Percentiles rank a stretch among this genome's conserved stretches.
phyloP scores from a whole-genome alignment of 331 rosid species.

The Stylosanthes scabra region DNA sequence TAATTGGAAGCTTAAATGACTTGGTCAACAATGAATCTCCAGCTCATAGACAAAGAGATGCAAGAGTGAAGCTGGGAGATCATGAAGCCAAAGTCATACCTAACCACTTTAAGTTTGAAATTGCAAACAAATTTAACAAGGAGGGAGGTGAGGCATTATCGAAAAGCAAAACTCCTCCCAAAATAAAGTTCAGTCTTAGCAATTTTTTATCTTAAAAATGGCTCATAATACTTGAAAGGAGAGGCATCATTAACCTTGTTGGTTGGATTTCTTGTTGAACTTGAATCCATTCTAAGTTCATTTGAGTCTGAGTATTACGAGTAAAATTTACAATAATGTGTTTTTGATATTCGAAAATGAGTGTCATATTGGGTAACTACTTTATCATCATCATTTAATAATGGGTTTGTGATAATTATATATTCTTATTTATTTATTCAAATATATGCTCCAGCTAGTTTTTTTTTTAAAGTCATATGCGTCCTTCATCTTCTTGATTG shows the following conservation, averaged over 20 bases:
- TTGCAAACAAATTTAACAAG: background rate
- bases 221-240: background rate
- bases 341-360: no score
- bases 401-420: no score
- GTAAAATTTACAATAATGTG: background rate
- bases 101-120: slow-evolving; percentile 20
- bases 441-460: no score
- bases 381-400: no score
- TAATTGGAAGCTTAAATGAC: slow-evolving; percentile 56
- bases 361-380: no score
- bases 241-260: background rate
- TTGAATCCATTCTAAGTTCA: background rate
- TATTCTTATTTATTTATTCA: no score
- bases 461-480: no score
- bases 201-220: slow-evolving; percentile 15
- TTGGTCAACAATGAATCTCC: slow-evolving; percentile 23
- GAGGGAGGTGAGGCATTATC: slow-evolving; percentile 10
- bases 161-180: slow-evolving; percentile 33
- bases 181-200: slow-evolving; percentile 22
- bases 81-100: slow-evolving; percentile 24
- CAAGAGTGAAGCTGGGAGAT: slow-evolving; percentile 20
- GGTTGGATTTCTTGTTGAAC: background rate
- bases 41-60: slow-evolving; percentile 27
- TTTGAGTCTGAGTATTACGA: background rate
- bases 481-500: no score